phyloP scores from a whole-genome alignment of 2,329 filamentous ascomycete genomes.

The Delphinella strobiligena region DNA sequence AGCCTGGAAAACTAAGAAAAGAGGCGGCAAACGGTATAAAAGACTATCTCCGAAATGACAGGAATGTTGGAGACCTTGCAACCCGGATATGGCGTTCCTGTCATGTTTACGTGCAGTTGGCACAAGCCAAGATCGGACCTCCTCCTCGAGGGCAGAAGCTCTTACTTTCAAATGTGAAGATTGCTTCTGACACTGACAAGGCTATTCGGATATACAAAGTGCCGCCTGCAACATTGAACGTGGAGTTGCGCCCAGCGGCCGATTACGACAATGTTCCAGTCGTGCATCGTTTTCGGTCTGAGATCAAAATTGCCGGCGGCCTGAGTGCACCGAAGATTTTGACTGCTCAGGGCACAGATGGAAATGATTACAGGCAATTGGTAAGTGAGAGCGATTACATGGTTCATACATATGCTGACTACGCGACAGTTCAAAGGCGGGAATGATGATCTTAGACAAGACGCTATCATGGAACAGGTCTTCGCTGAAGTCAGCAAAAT shows the following conservation, averaged over 20 bases:
- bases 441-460: conserved; percentile 90
- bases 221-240: conserved; percentile 80
- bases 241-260: conserved; percentile 59
- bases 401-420: conserved; percentile 2
- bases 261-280: conserved; percentile 67
- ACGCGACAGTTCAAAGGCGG: conserved; percentile 66
- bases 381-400: conserved; percentile 29
- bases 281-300: conserved; percentile 59
- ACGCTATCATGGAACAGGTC: conserved; percentile 98
- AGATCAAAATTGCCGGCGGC: conserved; percentile 76
- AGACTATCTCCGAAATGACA: conserved; percentile 43
- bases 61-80: conserved; percentile 49
- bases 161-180: too few relatives aligned
- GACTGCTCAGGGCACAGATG: conserved; percentile 67
- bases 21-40: conserved; percentile 60
- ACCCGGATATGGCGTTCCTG: conserved; percentile 61
- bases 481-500: conserved; percentile 92
- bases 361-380: conserved; percentile 71
- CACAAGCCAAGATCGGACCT: conserved; percentile 42
- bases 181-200: background rate
- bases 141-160: conserved; percentile 1
- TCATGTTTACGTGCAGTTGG: conserved; percentile 50
- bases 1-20: conserved; percentile 60
- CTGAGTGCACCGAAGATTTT: conserved; percentile 91
- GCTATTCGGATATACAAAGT: conserved; percentile 31